phyloP scores from a whole-genome alignment of 2,329 filamentous ascomycete species.

The Furcasterigmium sp. region DNA sequence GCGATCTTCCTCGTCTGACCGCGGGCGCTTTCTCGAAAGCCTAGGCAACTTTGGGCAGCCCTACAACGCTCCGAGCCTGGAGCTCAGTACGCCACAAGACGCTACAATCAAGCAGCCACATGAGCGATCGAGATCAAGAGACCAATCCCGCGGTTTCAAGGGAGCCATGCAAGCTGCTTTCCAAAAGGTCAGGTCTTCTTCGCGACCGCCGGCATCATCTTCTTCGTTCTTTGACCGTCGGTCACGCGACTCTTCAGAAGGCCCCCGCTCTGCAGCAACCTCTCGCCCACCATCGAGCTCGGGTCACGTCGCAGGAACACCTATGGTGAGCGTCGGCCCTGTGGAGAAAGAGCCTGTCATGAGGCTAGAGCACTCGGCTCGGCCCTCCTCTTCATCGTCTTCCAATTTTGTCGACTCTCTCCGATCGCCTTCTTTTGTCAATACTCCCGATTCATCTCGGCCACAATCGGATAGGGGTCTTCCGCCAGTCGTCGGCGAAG shows the following conservation, averaged over 20 bases:
- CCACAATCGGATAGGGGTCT: conserved; percentile 32
- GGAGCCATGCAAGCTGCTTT: conserved; percentile 29
- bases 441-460: conserved; percentile 33
- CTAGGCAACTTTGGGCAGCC: conserved; percentile 7
- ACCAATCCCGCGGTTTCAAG: conserved; percentile 17
- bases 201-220: conserved; percentile 9
- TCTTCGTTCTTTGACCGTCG: conserved; percentile 6
- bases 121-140: conserved; percentile 2
- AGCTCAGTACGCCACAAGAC: neutral
- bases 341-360: conserved; percentile 3
- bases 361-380: conserved; percentile 4
- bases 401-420: conserved; percentile 30
- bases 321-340: neutral
- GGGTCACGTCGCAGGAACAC: neutral
- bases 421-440: conserved; percentile 25
- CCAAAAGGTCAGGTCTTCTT: conserved; percentile 12
- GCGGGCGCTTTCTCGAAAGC: conserved; percentile 3
- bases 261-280: conserved; percentile 8
- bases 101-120: conserved; percentile 3
- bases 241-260: conserved; percentile 2
- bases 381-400: conserved; percentile 9
- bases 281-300: conserved; percentile 6
- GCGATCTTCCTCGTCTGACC: neutral
- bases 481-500: conserved; percentile 10
- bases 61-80: conserved; percentile 6